Evolutionary conservation across 257 asterid species (phyloP), one percentile per base, ranked within the genome.

Genomic region (Cinchona pubescens): DNA sequence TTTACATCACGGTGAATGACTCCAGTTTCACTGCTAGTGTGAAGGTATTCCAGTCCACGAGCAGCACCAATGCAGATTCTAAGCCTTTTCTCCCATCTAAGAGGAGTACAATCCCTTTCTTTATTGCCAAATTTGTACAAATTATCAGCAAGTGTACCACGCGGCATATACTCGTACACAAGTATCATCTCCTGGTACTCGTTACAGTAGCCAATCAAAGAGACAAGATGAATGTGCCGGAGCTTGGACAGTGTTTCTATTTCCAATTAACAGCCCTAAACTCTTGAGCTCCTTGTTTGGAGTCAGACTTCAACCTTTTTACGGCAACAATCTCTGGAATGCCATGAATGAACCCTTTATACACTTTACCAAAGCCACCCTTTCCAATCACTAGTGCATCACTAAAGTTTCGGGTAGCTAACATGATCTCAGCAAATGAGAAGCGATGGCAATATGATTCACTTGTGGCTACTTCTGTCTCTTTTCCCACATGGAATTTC

Each of bases 31-130:
- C 29, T 68, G 15, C 80, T 67, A 29, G 70, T 76, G 51, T 76
- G 80, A 58, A 76, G 80, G 35, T 76, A 76, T 30, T 68, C 80
- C 2, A 76, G 70, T 13, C 80, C 80, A 30, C 75, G 75, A 53
- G 80, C 80, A 68, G 75, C 62, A 42, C 75, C 80, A 58, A 76
- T 76, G 75, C 75, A 68, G 9, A 76, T 76, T 19, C 27, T 68
- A 23, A 76, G 75, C 80, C 80, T 58, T 30, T 55, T 42, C n/a
- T 76, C 63, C 80, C 80, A 76, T 29, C 61, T 30, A 8, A 76
- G 69, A 58, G 49, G 51, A 7, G 68, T n/a, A 21, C 40, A 49
- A 23, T 61, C 55, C n/a, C 34, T 35, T 25, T n/a, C 70, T 0
- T 46, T 46, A 9, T n/a, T 32, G 12, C 51, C 38, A 45, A 13